Evolutionary conservation across 1,284 basidiomycete genomes (phyloP).

Genomic region (Sporisorium graminicola): DNA sequence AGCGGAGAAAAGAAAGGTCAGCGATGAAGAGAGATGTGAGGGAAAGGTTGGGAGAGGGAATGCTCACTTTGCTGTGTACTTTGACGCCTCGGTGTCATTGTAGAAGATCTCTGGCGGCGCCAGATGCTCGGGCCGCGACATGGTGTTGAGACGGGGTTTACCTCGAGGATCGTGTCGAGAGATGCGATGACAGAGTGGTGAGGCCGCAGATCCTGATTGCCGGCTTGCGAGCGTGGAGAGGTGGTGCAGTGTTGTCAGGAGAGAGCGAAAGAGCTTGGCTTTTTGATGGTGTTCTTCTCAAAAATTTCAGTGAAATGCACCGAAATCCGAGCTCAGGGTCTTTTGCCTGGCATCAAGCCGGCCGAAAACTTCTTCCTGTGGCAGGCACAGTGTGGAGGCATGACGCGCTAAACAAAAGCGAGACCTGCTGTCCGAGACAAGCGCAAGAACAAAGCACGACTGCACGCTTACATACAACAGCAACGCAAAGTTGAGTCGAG

Average conservation of each 20-base stretch:
- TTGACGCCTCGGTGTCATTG: constrained; percentile 92
- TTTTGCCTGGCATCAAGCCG: neutral
- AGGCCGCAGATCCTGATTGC: neutral
- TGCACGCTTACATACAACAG: constrained; percentile 41
- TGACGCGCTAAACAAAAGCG: constrained; percentile 8
- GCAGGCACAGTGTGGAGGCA: constrained; percentile 30
- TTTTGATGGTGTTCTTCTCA: constrained; percentile 30
- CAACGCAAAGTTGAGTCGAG: neutral
- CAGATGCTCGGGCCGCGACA: constrained; percentile 95
- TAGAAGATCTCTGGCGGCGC: constrained; percentile 99
- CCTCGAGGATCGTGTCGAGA: too few species aligned
- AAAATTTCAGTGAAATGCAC: constrained; percentile 24
- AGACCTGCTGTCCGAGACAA: neutral
- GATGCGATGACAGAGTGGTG: neutral
- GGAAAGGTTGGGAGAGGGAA: neutral
- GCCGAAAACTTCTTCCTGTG: constrained; percentile 7
- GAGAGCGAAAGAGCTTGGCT: neutral
- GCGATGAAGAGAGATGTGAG: neutral
- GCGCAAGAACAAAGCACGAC: neutral
- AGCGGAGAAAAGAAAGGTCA: neutral
- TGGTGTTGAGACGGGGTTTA: constrained; percentile 67
- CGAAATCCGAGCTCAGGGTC: constrained; percentile 32
- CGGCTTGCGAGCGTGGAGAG: neutral
- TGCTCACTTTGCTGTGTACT: constrained; percentile 93
- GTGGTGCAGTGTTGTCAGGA: neutral